A percentile compares a stretch with the other conserved stretches of the same genome.
Conservation (phyloP, 2,329 filamentous ascomycete genomes). For the Aspergillaceae sp. region DNA sequence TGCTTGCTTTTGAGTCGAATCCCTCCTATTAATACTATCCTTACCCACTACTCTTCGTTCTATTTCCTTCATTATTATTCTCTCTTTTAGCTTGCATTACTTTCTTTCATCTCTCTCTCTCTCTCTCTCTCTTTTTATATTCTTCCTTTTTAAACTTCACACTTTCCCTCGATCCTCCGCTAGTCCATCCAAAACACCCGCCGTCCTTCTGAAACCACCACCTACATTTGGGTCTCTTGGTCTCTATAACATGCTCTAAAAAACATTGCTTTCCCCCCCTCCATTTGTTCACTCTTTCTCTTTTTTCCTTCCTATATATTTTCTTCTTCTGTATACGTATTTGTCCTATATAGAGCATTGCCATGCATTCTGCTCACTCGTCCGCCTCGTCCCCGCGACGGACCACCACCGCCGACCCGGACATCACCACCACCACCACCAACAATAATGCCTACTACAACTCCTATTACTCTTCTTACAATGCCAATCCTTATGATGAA, state of each 20-base stretch:
- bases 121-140: slow-evolving; percentile 3
- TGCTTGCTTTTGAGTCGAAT: no score
- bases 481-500: slow-evolving; percentile 7
- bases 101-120: slow-evolving; percentile 2
- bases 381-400: background rate
- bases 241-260: slow-evolving; percentile 1
- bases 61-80: slow-evolving; percentile 1
- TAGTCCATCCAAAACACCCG: slow-evolving; percentile 5
- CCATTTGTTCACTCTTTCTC: background rate
- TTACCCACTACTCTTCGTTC: background rate
- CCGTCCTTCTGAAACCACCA: slow-evolving; percentile 1
- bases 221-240: background rate
- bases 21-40: no score
- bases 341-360: background rate
- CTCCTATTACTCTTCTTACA: no score
- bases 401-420: background rate
- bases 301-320: background rate
- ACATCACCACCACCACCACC: background rate
- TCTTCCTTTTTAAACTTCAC: slow-evolving; percentile 1
- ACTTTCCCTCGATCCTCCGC: slow-evolving; percentile 3
- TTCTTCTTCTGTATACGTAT: background rate
- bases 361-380: slow-evolving; percentile 4
- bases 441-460: no score
- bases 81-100: background rate
- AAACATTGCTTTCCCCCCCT: background rate